Evolutionary conservation across 345 rosid genomes (phyloP), one percentile per base, ranked within the genome.

Genomic region (Euphorbia tirucalli): DNA sequence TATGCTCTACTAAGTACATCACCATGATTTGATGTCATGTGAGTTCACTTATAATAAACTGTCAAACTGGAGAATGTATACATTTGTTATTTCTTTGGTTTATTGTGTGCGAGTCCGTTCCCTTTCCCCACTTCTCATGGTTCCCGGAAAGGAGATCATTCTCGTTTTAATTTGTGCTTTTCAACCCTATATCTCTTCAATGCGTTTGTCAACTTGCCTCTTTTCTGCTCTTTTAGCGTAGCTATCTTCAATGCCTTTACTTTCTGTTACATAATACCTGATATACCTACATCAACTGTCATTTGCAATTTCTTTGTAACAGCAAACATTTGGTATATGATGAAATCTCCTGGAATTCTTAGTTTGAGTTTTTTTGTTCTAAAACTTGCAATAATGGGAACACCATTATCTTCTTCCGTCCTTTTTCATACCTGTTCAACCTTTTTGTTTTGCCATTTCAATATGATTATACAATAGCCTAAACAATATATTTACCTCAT

Each of bases 41-140:
- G 75, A 74, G 69, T 74, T 70, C 50, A 65, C n/a, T 44, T 44
- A 24, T 25, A 25, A 4, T 14, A 57, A 24, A 55, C 11, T 55
- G 11, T 21, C 19, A 3, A 15, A 49, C 1, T 1, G 0, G 55
- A 13, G 16, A 3, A 49, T 55, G 21, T 7, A 1, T 55, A 2
- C 0, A 10, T 24, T 1, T 13, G 9, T 21, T n/a, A n/a, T 16
- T 13, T 18, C 16, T 7, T 25, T 27, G 9, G 18, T 11, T 25
- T 3, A 24, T 1, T 25, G 8, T 7, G 54, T 0, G 56, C 6
- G 22, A 50, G 21, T 50, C 22, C 9, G 3, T 19, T 7, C 56
- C 21, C 22, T 5, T 50, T 50, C 4, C 1, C 8, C 7, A 18
- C 8, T n/a, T 50, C n/a, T 50, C 1, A 19, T 19, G 44, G 44